Base-by-base conservation (phyloP, 768 basidiomycete genomes). In the Amanita inopinata region DNA sequence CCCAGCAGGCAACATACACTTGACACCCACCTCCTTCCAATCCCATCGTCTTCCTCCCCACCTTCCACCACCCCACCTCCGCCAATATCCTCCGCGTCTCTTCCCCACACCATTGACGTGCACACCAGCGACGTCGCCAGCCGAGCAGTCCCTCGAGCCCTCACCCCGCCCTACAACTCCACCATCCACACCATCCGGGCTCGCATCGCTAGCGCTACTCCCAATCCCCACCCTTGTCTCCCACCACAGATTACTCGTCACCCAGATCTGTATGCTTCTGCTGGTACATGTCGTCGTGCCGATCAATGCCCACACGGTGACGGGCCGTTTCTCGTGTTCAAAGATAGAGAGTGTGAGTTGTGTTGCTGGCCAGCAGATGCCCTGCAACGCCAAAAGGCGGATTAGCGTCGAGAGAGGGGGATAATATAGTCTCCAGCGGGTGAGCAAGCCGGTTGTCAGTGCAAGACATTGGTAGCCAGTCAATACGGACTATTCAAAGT, bases 361-460 rank as follows among this genome's bases (percentile, higher is more conserved):
- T 3, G 92, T 96, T 3, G 88, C 82, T 1, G 90, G 89, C 92
- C 92, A 97, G 63, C 93, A 97, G 46, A 98, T 92, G 12, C 88
- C 87, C 57, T 97, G 94, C 0, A 98, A 69, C 0, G 89, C 93
- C 43, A 97, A 71, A 3, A 97, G 78, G 11, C 94, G 83, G 53
- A 96, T 85, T 48, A 97, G 76, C 1, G 92, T 89, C 3, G 93
- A 76, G 19, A 88, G 66, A 0, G 89, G 82, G 0, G 87, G 74
- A 58, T 98, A 98, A 63, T 96, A 94, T 0, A 85, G 71, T 15
- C 81, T 72, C 94, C 94, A 98, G 35, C 94, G 80, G 22, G 77
- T 76, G 18, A 93, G 73, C 0, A 98, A 78, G 8, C 94, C 93
- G 0, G 91, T 86, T 0, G 93, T 88, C 10, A 98, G 70, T 32